These are phyloP conservation scores for Pythium insidiosum DNA, from an alignment of 352 stramenopile genomes.

Conservation along the genomic window DNA sequence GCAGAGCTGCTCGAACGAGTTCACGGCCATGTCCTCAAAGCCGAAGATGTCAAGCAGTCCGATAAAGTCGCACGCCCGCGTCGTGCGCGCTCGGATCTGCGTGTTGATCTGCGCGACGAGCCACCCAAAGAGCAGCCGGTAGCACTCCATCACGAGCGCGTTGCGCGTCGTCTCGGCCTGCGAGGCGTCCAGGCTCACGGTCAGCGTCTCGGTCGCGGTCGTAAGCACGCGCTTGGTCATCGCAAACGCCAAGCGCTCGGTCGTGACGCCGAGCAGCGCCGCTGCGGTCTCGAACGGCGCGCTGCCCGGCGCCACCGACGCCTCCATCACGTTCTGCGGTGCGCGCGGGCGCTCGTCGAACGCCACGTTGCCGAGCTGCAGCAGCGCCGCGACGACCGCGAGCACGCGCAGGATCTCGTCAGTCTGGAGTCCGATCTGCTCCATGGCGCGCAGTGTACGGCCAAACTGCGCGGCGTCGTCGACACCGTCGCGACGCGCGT, in stretches of 20 bases:
- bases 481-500: constrained; percentile 53
- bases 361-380: constrained; percentile 84
- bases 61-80: constrained; percentile 29
- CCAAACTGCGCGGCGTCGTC: constrained; percentile 61
- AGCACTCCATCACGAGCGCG: constrained; percentile 90
- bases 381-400: constrained; percentile 67
- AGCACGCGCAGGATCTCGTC: constrained; percentile 56
- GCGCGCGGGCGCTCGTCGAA: constrained; percentile 25
- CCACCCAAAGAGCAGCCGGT: constrained; percentile 91
- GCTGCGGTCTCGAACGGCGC: constrained; percentile 36
- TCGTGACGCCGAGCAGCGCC: constrained; percentile 47
- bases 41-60: constrained; percentile 86
- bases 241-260: constrained; percentile 38
- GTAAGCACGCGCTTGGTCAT: constrained; percentile 56
- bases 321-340: constrained; percentile 7
- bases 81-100: constrained; percentile 29
- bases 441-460: constrained; percentile 54
- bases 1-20: constrained; percentile 87
- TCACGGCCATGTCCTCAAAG: constrained; percentile 82
- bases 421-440: constrained; percentile 62
- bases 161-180: constrained; percentile 79
- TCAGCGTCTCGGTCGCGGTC: constrained; percentile 66
- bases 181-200: constrained; percentile 50
- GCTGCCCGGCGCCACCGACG: constrained; percentile 1
- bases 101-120: constrained; percentile 90